phyloP scores from a whole-genome alignment of 108 stramenopile species.

The Fragilaria radians region DNA sequence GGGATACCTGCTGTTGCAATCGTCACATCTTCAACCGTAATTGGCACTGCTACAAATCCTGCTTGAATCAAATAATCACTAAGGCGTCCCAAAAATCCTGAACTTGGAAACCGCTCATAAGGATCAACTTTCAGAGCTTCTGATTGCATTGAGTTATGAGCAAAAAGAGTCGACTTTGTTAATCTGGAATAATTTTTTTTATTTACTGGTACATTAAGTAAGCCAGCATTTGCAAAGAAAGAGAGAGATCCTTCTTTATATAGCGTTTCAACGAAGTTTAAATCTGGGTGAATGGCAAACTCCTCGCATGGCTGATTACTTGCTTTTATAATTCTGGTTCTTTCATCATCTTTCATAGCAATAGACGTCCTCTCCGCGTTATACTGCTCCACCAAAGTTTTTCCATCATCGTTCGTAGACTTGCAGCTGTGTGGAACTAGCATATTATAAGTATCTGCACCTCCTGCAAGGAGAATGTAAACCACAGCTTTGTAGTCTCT shows the following conservation, averaged over 20 bases:
- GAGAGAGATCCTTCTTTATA: slow-evolving; percentile 49
- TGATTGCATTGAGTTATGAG: slow-evolving; percentile 18
- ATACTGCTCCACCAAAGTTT: slow-evolving; percentile 14
- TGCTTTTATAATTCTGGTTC: slow-evolving; percentile 10
- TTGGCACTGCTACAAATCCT: slow-evolving; percentile 8
- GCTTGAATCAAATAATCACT: slow-evolving; percentile 6
- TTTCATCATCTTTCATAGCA: background rate
- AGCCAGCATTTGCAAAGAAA: slow-evolving; percentile 65
- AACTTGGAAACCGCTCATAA: slow-evolving; percentile 15
- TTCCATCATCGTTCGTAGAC: background rate
- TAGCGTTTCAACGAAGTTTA: slow-evolving; percentile 24
- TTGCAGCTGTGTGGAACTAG: slow-evolving; percentile 36
- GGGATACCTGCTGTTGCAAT: no score
- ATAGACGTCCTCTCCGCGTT: slow-evolving; percentile 4
- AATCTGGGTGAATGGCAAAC: slow-evolving; percentile 46
- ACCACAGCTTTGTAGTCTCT: slow-evolving; percentile 48
- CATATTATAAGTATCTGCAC: slow-evolving; percentile 48
- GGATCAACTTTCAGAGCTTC: slow-evolving; percentile 25
- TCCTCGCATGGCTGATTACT: slow-evolving; percentile 42
- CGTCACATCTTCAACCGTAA: no score
- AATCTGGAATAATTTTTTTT: slow-evolving; percentile 28
- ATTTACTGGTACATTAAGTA: slow-evolving; percentile 31
- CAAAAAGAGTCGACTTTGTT: slow-evolving; percentile 24
- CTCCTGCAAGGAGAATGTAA: slow-evolving; percentile 38
- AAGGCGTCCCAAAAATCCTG: slow-evolving; percentile 33